Base-by-base conservation (phyloP, 306 rosid genomes). In the Sindora glabra region DNA sequence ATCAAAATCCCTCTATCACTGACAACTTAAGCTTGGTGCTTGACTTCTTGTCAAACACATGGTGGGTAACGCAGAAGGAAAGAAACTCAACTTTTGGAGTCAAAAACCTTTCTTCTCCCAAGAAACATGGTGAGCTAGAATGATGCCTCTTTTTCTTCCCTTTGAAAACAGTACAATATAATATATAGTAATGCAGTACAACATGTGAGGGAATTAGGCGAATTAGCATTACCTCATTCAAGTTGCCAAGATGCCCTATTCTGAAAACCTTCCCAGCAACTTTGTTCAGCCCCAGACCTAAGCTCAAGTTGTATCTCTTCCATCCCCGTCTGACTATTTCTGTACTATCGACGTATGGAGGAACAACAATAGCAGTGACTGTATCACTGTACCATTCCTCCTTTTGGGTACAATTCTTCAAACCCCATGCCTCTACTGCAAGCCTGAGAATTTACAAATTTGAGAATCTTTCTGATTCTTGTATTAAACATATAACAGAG, bases 381-480 rank as follows among this genome's bases (percentile, higher is more conserved):
- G 98, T 88, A 77, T 92, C 86, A 76, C 98, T 92, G 57, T 9
- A 59, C 98, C 98, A 92, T 73, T 92, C 98, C 75, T 88, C 95
- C 70, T 70, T 82, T 59, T 86, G 87, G 59, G 99, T 94, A 83
- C 99, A 94, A 65, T 94, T 94, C 83, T 94, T 89, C 84, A 94
- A 84, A 37, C 97, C 99, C 99, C 99, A 94, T 56, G 99, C 99
- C 80, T 89, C 97, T 64, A 94, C 94, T 48, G 99, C 99, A 60
- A 94, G 97, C 84, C 97, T 94, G 67, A n/a, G n/a, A n/a, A 71
- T 49, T 68, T 60, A 26, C 14, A 58, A 56, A 36, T 42, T 39
- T 48, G 5, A 69, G 55, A 3, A 56, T 41, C 12, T 22, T 47
- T 59, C 36, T 73, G 44, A 65, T 62, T 48, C 10, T 19, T 9